These are phyloP conservation scores for Coleophoma cylindrospora DNA, from an alignment of 2,329 filamentous ascomycete species.

Conservation along the genomic window DNA sequence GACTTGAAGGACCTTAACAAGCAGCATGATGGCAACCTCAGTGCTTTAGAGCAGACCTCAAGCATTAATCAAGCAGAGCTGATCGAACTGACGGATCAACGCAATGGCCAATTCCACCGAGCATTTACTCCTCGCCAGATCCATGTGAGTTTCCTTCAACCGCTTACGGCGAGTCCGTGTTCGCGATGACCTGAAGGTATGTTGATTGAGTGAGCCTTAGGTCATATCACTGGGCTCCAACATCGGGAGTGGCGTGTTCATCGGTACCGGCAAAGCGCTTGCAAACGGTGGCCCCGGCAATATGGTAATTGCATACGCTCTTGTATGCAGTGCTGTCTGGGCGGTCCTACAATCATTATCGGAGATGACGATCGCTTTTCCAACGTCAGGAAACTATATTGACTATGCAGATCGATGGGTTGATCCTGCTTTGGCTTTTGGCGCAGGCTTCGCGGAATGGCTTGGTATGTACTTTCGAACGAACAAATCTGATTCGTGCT, in stretches of 20 bases:
- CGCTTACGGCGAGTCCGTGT: background rate
- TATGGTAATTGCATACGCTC: conserved; percentile 34
- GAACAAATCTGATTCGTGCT: background rate
- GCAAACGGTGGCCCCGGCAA: conserved; percentile 36
- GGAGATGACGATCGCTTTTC: conserved; percentile 33
- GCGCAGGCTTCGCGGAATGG: conserved; percentile 29
- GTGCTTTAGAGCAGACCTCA: background rate
- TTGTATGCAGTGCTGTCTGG: conserved; percentile 41
- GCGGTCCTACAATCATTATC: conserved; percentile 37
- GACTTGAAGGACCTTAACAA: background rate
- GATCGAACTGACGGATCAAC: background rate
- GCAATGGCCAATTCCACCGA: background rate
- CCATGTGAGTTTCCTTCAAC: background rate
- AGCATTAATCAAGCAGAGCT: background rate
- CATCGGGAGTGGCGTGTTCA: conserved; percentile 39
- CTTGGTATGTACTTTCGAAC: conserved; percentile 9
- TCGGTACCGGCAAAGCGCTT: conserved; percentile 37
- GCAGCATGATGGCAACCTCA: background rate
- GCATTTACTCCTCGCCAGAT: background rate
- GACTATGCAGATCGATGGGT: conserved; percentile 12
- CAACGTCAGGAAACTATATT: conserved; percentile 28
- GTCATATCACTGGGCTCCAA: conserved; percentile 29
- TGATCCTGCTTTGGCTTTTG: conserved; percentile 9
- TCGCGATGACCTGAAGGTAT: background rate
- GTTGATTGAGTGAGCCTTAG: background rate